phyloP scores from a whole-genome alignment of 768 basidiomycete genomes.

The Butyriboletus loyo region DNA sequence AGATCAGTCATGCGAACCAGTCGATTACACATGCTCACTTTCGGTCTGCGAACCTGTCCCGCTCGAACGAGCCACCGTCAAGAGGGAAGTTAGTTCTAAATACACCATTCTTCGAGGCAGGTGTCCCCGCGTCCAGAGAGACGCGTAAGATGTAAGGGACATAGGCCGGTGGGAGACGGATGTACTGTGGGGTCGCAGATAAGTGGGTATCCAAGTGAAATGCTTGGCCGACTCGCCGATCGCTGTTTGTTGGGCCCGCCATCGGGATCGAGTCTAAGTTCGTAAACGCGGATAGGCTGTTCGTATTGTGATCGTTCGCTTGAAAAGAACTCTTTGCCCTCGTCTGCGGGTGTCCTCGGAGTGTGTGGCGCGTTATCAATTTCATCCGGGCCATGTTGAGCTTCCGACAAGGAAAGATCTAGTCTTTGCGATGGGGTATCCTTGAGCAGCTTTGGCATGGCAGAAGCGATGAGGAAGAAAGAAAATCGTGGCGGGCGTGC shows the following conservation, averaged over 20 bases:
- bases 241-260: constrained; percentile 86
- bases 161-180: constrained; percentile 90
- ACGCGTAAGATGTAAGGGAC: constrained; percentile 89
- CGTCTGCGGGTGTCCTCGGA: constrained; percentile 90
- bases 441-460: constrained; percentile 14
- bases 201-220: constrained; percentile 3
- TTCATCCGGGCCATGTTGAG: not conserved
- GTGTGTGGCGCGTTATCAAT: constrained; percentile 37
- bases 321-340: constrained; percentile 86
- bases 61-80: constrained; percentile 81
- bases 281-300: constrained; percentile 75
- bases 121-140: constrained; percentile 87
- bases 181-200: constrained; percentile 58
- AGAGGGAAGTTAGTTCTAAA: constrained; percentile 97
- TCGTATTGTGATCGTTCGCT: constrained; percentile 50
- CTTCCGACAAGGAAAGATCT: constrained; percentile 17
- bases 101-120: constrained; percentile 84
- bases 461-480: not conserved
- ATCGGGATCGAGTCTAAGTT: constrained; percentile 82
- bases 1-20: constrained; percentile 11
- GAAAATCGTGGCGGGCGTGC: constrained; percentile 1
- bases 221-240: constrained; percentile 53
- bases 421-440: not conserved
- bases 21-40: constrained; percentile 46
- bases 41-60: constrained; percentile 71